Evolutionary conservation across 2,329 filamentous ascomycete genomes (phyloP), one percentile per base, ranked within the genome.

Genomic region (Scedosporium aurantiacum): DNA sequence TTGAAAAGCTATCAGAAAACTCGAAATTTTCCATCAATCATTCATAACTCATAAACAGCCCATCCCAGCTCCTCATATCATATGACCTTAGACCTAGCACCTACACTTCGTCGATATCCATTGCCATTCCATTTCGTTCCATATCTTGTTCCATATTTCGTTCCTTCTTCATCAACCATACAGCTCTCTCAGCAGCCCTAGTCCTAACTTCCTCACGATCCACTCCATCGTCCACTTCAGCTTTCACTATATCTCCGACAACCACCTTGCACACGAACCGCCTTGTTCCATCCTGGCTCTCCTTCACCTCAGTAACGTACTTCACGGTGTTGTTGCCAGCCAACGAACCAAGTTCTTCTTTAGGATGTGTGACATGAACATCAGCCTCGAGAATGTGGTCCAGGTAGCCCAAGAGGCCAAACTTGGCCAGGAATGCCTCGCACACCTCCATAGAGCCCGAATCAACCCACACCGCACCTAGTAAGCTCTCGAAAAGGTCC

Each of bases 391-490:
- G 66, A 10, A 91, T 75, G 2, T 85, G 79, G 0, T 81, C 74
- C 62, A 96, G 71, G 65, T 84, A 83, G 0, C 73, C 70, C 45
- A 91, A 65, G 4, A 97, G 76, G 0, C 90, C 90, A 3, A 91
- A 74, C 0, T 76, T 74, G 54, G 82, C 78, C 0, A 90, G 70
- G 43, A 97, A 78, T 0, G 60, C 68, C 58, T 80, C 76, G 67
- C 90, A 95, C 0, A 70, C 71, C 0, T 75, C 75, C 14, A 90
- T 69, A 1, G 81, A 79, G 0, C 88, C 88, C 0, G 79, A 89
- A 70, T 97, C 94, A 21, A 96, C 77, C 78, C 89, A 97, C 0
- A 97, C 79, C 0, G 91, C 92, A 0, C 90, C 93, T 0, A 97
- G 72, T 0, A 95, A 70, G 37, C 84, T 83, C 74, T 97, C 93